Percentiles rank a stretch among this genome's conserved stretches.
Evolutionary conservation across 768 basidiomycete genomes (phyloP).

Genomic region (Melanogaster broomeanus): DNA sequence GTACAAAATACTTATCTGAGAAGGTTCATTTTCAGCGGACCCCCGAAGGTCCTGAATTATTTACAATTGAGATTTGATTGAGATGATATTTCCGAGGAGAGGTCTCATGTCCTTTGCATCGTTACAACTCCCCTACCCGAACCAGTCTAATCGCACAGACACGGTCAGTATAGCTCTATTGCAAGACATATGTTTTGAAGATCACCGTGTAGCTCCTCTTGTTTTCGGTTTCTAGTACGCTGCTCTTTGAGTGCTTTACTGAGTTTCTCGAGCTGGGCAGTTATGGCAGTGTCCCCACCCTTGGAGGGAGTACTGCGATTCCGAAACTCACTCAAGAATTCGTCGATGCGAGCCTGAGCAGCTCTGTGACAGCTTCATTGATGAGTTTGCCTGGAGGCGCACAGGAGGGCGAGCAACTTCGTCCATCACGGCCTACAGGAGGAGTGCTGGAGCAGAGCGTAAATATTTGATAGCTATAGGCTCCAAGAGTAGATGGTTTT

Average conservation of each 20-base stretch:
- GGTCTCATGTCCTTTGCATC: not conserved
- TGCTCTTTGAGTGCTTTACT: conserved; percentile 54
- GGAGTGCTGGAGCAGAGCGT: too few species aligned
- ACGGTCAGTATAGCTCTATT: not conserved
- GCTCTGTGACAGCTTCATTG: conserved; percentile 40
- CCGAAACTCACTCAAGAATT: conserved; percentile 52
- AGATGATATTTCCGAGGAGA: too few species aligned
- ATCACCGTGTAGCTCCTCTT: conserved; percentile 8
- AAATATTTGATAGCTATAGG: too few species aligned
- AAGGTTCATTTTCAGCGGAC: not conserved
- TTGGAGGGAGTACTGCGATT: conserved; percentile 46
- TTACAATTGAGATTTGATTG: not conserved
- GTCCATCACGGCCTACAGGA: too few species aligned
- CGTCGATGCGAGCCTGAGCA: conserved; percentile 42
- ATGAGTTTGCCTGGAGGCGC: conserved; percentile 42
- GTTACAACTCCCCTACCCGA: not conserved
- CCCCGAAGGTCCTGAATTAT: not conserved
- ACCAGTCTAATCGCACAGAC: not conserved
- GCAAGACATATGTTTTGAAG: not conserved
- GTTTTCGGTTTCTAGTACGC: conserved; percentile 27
- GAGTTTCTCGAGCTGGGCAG: conserved; percentile 60
- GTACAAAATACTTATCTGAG: too few species aligned
- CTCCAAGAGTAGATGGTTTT: too few species aligned
- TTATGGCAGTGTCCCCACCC: conserved; percentile 55
- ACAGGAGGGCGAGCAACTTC: conserved; percentile 47